Base-by-base conservation (phyloP, 371 early-diverging fungal species). In the Homolaphlyctis polyrhiza region DNA sequence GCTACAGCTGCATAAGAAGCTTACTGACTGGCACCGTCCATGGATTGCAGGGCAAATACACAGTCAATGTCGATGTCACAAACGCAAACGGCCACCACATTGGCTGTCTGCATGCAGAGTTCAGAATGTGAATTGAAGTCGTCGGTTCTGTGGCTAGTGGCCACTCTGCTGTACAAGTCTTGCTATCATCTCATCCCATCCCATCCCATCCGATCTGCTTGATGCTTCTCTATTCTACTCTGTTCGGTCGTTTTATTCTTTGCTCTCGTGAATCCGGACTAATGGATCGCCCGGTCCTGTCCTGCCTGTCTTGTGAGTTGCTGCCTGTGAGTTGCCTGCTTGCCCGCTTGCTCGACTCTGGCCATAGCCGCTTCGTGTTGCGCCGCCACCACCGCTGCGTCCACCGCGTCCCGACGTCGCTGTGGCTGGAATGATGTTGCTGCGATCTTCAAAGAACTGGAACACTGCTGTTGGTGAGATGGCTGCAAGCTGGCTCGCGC, bases 61-160 rank as follows among this genome's bases (percentile, higher is more conserved):
- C 43, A 32, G 62, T 77, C 35, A 57, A 65, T 57, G 67, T 77
- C 49, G 63, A 64, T 33, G 75, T 62, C 35, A 57, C 34, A 34
- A 70, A 58, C 57, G 65, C 58, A 25, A 69, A 74, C 65, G 69
- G 59, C 23, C 50, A 33, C 14, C 68, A 62, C 21, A 47, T 73
- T 35, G 66, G 71, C 14, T 76, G 77, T 60, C 50, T 76, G 50
- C 28, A 65, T 47, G 66, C 69, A 48, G 66, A 65, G 34, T 72
- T 75, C 71, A 48, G 71, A 28, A 63, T 75, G 66, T 75, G 55
- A 66, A 48, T 57, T 28, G 30, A 93, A 67, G 97, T 98, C 65
- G 85, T 97, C 72, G 89, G 90, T 70, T 84, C 92, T 57, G 81
- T 98, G 57, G 93, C 93, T 0, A 84, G 73, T 65, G 85, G 84